Evolutionary conservation across 148 eudicot genomes (phyloP), one percentile per base, ranked within the genome.

Genomic region (Nyssa sinensis): DNA sequence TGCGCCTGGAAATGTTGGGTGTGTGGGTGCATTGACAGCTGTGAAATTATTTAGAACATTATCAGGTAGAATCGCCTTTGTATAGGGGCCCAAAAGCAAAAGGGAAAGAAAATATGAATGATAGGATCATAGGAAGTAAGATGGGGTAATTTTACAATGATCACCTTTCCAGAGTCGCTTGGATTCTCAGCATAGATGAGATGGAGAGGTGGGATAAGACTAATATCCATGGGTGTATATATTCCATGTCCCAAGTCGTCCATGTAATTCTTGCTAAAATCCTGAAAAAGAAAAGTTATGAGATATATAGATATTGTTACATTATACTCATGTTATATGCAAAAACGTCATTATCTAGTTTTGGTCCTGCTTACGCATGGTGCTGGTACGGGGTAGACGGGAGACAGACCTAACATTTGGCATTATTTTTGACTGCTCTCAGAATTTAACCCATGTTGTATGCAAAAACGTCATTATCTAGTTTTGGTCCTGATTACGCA

Each of bases 101-200:
- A 21, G 9, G 24, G 14, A 68, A 24, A 69, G 21, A 31, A 53
- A 31, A 12, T 1, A 5, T 6, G 3, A 51, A 6, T 55, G 21
- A 17, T 49, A 9, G 11, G 59, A 55, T 55, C 7, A 21, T 55
- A 1, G 3, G 5, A 44, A 44, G 19, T 55, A 5, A 2, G 9
- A 47, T 30, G 2, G 12, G 24, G 59, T 27, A 23, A 24, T 27
- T 29, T 28, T 75, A 32, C 31, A 35, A 67, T 53, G 66, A 87
- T 83, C 21, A 94, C 98, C 97, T 95, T 95, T 28, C 99, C 97
- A 28, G 99, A 95, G 77, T 95, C 97, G 72, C 99, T 95, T 39
- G 99, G 99, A 84, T 95, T 95, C 74, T 90, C 97, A 59, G 97
- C 97, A 82, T 93, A 96, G 51, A 96, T 88, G 72, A 96, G 91